Evolutionary conservation across 2,329 filamentous ascomycete species (phyloP).

Genomic region (Colletotrichum eremochloae): DNA sequence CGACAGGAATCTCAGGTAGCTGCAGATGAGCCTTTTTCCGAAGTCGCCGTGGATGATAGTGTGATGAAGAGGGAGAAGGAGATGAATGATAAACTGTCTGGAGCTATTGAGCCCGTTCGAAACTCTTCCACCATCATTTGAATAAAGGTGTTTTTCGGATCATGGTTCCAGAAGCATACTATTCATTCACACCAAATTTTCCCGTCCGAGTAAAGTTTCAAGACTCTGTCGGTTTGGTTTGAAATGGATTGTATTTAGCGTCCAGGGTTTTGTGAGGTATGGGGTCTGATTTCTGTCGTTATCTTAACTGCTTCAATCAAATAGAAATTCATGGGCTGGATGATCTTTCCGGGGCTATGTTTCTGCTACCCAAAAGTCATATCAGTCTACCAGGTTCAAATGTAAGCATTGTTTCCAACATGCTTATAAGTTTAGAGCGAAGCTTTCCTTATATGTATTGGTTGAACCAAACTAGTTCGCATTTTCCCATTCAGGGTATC

Average conservation of each 20-base stretch:
- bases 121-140: constrained; percentile 26
- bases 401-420: too few species aligned
- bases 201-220: accelerated
- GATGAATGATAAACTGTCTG: neutral
- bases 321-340: too few species aligned
- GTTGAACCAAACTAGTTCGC: too few species aligned
- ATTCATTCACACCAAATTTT: neutral
- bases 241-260: neutral
- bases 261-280: neutral
- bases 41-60: neutral
- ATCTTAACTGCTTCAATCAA: too few species aligned
- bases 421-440: too few species aligned
- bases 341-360: too few species aligned
- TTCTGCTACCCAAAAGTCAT: too few species aligned
- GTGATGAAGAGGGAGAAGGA: neutral
- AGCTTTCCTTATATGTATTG: too few species aligned
- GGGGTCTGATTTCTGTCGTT: too few species aligned
- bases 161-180: neutral
- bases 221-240: neutral
- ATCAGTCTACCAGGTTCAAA: too few species aligned
- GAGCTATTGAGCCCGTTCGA: neutral
- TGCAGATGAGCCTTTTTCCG: constrained; percentile 4
- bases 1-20: neutral
- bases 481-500: too few species aligned
- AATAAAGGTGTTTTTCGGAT: neutral